phyloP scores from a whole-genome alignment of 2,329 filamentous ascomycete genomes.

The Calonectria crousiana region DNA sequence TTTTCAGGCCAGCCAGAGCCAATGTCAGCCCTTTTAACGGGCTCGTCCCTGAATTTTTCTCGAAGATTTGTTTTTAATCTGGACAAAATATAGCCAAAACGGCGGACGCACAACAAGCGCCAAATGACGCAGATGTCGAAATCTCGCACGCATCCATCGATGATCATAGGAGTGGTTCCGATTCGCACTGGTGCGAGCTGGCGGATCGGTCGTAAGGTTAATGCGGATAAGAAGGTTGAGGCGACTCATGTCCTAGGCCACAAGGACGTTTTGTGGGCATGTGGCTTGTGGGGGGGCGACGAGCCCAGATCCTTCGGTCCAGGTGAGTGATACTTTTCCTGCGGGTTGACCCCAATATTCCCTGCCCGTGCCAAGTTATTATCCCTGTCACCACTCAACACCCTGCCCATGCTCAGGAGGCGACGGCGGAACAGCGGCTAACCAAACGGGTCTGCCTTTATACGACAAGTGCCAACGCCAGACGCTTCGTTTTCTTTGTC shows the following conservation, averaged over 20 bases:
- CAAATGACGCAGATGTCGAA: conserved; percentile 28
- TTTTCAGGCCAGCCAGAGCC: neutral
- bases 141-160: conserved; percentile 26
- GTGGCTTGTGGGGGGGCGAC: conserved; percentile 36
- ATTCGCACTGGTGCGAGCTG: conserved; percentile 35
- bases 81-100: neutral
- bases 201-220: conserved; percentile 36
- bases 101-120: conserved; percentile 7
- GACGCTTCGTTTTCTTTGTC: neutral
- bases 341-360: neutral
- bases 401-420: conserved; percentile 14
- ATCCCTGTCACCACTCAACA: neutral
- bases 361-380: neutral
- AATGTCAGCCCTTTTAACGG: neutral
- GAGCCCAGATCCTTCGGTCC: conserved; percentile 35
- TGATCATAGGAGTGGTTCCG: conserved; percentile 40
- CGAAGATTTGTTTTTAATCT: neutral
- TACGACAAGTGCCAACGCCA: neutral
- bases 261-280: conserved; percentile 17
- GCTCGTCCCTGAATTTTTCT: neutral
- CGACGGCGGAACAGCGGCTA: neutral
- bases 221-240: conserved; percentile 28
- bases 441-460: neutral
- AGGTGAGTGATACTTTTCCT: conserved; percentile 13
- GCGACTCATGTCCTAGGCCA: conserved; percentile 26